Percentiles rank a stretch among this genome's conserved stretches.
phyloP scores from a whole-genome alignment of 257 asterid species.

The Gentiana macrophylla region DNA sequence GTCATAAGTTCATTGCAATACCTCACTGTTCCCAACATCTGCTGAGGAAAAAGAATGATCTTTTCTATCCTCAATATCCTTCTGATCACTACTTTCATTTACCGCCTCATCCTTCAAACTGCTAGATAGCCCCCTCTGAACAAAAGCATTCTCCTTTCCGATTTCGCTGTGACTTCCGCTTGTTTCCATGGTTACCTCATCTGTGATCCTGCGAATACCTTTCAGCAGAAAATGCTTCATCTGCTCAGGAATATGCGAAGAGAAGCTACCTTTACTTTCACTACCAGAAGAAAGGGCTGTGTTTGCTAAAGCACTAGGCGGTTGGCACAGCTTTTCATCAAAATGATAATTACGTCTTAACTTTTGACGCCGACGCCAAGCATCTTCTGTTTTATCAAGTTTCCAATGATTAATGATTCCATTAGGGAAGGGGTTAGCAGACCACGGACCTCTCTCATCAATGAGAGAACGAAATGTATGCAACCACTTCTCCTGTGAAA shows the following conservation, averaged over 20 bases:
- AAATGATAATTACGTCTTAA: conserved; percentile 87
- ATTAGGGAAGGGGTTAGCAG: conserved; percentile 85
- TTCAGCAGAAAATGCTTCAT: conserved; percentile 66
- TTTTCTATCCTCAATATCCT: conserved; percentile 44
- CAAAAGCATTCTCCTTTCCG: conserved; percentile 35
- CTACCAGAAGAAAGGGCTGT: conserved; percentile 30
- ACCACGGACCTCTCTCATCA: conserved; percentile 99
- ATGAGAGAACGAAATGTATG: conserved; percentile 80
- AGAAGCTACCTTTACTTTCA: conserved; percentile 45
- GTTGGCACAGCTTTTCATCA: conserved; percentile 68
- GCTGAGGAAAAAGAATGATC: conserved; percentile 31
- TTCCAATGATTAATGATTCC: conserved; percentile 59
- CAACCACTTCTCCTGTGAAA: conserved; percentile 80
- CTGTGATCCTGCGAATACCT: conserved; percentile 71
- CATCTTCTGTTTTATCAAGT: conserved; percentile 92
- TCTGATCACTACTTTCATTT: conserved; percentile 42
- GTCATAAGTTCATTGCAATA: conserved; percentile 20
- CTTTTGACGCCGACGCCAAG: conserved; percentile 94
- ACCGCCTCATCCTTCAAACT: conserved; percentile 29
- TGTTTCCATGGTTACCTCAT: conserved; percentile 56
- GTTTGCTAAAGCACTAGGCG: conserved; percentile 35
- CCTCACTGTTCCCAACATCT: conserved; percentile 79
- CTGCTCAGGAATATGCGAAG: conserved; percentile 59
- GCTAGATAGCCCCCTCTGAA: conserved; percentile 32
- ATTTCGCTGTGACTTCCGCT: conserved; percentile 49